Evolutionary conservation across 768 basidiomycete species (phyloP).

Genomic region (Epithele typhae): DNA sequence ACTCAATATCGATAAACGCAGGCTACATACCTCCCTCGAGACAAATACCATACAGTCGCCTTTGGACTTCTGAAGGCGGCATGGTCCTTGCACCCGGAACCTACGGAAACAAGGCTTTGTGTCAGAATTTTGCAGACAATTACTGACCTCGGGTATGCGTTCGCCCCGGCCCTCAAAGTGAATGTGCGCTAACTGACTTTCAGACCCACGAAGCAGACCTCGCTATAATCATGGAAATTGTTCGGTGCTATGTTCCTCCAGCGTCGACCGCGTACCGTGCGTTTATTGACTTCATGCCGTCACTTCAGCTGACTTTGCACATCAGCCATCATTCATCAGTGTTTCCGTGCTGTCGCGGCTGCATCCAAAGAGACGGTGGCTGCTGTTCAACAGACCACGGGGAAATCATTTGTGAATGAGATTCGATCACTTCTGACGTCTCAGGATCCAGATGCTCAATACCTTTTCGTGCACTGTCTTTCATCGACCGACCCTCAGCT

Average conservation of each 20-base stretch:
- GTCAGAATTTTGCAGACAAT: conserved; percentile 14
- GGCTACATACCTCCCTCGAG: conserved; percentile 14
- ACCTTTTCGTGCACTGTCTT: conserved; percentile 64
- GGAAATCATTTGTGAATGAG: conserved; percentile 31
- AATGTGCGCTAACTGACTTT: no score
- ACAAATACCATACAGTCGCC: conserved; percentile 12
- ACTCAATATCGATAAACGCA: no score
- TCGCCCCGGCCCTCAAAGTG: no score
- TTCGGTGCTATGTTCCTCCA: conserved; percentile 7
- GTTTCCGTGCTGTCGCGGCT: conserved; percentile 14
- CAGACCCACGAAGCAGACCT: conserved; percentile 16
- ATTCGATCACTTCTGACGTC: conserved; percentile 61
- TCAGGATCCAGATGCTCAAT: conserved; percentile 53
- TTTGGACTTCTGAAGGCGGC: conserved; percentile 9
- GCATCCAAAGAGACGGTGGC: conserved; percentile 5
- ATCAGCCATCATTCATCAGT: conserved; percentile 19
- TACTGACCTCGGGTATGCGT: conserved; percentile 11
- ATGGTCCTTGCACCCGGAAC: conserved; percentile 14
- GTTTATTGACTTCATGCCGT: no score
- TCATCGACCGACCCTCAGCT: conserved; percentile 48
- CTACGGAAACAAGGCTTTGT: conserved; percentile 7
- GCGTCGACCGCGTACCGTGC: no score
- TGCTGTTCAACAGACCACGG: conserved; percentile 8
- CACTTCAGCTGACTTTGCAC: no score
- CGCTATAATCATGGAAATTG: conserved; percentile 13